phyloP scores from a whole-genome alignment of 805 yeast species.

The Wickerhamiella nectarea region DNA sequence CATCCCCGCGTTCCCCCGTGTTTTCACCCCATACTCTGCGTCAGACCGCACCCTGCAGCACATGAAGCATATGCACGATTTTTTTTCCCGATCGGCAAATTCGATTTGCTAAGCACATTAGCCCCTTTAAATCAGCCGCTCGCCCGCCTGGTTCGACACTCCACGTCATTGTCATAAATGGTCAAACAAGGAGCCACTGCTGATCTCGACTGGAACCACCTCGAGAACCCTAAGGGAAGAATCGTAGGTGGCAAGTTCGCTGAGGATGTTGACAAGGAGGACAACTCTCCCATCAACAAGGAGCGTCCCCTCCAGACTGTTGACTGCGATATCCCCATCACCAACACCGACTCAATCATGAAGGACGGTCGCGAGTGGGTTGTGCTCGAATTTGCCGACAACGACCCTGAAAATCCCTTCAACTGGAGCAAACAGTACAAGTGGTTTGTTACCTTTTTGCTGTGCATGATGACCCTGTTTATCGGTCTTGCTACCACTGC shows the following conservation, averaged over 20 bases:
- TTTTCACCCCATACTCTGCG: not conserved
- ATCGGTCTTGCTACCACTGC: slow-evolving; percentile 92
- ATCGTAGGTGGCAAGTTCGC: slow-evolving; percentile 18
- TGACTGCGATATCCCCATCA: slow-evolving; percentile 17
- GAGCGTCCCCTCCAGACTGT: slow-evolving; percentile 16
- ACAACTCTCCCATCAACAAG: slow-evolving; percentile 10
- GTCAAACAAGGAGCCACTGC: slow-evolving; percentile 18
- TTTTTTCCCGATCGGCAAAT: not conserved
- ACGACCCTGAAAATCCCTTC: slow-evolving; percentile 83
- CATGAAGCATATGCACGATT: not conserved
- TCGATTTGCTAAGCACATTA: not conserved
- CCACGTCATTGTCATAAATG: not conserved
- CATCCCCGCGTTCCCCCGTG: not conserved
- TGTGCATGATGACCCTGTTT: slow-evolving; percentile 63
- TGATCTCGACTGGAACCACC: slow-evolving; percentile 17
- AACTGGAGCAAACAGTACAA: slow-evolving; percentile 48
- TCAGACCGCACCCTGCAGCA: not conserved
- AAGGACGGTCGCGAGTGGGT: slow-evolving; percentile 20
- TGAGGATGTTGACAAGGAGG: slow-evolving; percentile 10
- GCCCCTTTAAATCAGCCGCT: not conserved
- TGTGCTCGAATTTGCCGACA: slow-evolving; percentile 62
- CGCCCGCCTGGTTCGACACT: not conserved
- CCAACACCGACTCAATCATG: slow-evolving; percentile 16
- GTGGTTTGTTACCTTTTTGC: slow-evolving; percentile 41
- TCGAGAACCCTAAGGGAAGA: slow-evolving; percentile 17